phyloP scores from a whole-genome alignment of 1,284 basidiomycete genomes.

The Agroathelia rolfsii region DNA sequence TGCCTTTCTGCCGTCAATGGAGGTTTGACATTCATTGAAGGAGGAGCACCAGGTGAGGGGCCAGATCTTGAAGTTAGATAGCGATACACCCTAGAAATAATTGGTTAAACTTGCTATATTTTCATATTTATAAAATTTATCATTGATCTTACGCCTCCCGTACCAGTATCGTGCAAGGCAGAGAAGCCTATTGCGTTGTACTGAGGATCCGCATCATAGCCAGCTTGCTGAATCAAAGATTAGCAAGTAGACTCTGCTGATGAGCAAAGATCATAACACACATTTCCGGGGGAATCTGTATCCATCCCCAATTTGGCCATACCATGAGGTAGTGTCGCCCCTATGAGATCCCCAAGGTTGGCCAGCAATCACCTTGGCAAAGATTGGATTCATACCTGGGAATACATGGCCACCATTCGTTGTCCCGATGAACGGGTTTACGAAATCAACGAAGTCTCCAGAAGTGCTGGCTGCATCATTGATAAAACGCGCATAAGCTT shows the following conservation, averaged over 20 bases:
- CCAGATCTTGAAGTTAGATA: conserved; percentile 55
- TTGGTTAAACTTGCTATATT: no score
- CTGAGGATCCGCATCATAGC: conserved; percentile 36
- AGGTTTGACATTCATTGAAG: conserved; percentile 41
- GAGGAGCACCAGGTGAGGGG: conserved; percentile 38
- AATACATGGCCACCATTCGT: conserved; percentile 52
- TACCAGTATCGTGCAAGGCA: conserved; percentile 29
- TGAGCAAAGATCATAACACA: conserved; percentile 16
- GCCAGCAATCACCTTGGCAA: background rate
- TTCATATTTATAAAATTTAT: no score
- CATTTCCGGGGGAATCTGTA: conserved; percentile 52
- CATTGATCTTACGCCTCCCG: conserved; percentile 27
- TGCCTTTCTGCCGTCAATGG: conserved; percentile 33
- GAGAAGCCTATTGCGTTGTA: conserved; percentile 27
- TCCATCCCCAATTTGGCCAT: conserved; percentile 60
- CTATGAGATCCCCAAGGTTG: conserved; percentile 17
- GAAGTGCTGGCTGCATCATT: no score
- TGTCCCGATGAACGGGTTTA: conserved; percentile 52
- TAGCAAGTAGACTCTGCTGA: background rate
- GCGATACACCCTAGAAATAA: conserved; percentile 37
- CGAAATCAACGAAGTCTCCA: no score
- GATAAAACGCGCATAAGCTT: no score
- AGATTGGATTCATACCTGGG: conserved; percentile 30
- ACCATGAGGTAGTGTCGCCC: conserved; percentile 56
- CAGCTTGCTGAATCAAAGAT: conserved; percentile 36